These are phyloP conservation scores for Diversispora eburnea DNA, from an alignment of 192 early-diverging fungal species.

Conservation along the genomic window DNA sequence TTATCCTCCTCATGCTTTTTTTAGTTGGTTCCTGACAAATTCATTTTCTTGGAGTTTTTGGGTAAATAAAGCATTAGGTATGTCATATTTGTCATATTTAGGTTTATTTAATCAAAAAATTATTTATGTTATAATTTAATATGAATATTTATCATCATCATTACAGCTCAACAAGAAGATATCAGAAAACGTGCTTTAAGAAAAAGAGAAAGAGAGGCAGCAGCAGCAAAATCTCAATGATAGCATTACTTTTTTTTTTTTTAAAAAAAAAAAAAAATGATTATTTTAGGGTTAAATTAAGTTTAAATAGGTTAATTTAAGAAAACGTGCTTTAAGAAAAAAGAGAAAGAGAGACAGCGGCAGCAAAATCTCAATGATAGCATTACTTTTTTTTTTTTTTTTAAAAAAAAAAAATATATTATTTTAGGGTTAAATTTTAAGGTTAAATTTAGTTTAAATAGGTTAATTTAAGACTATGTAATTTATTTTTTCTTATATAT, in stretches of 20 bases:
- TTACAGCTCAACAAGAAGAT: conserved; percentile 50
- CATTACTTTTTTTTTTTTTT: conserved; percentile 19
- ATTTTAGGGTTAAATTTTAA: not conserved
- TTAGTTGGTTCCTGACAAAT: conserved; percentile 66
- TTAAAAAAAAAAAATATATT: not conserved
- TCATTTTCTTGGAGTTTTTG: conserved; percentile 55
- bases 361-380: conserved; percentile 39
- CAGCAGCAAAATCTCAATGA: conserved; percentile 42
- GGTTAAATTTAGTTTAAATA: not conserved
- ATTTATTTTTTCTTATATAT: too few species aligned
- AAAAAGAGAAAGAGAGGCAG: conserved; percentile 65
- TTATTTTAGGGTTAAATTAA: not conserved
- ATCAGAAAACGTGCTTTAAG: conserved; percentile 71
- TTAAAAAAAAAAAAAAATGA: not conserved
- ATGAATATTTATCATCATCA: not conserved
- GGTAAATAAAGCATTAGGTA: conserved; percentile 55
- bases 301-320: conserved; percentile 12
- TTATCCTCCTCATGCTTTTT: conserved; percentile 64
- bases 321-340: conserved; percentile 72
- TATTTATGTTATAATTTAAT: not conserved
- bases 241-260: conserved; percentile 14
- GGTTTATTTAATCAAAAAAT: not conserved
- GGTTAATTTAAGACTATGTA: not conserved
- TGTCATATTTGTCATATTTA: not conserved
- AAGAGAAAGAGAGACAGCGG: conserved; percentile 57